phyloP scores from a whole-genome alignment of 805 yeast genomes.

The Myxozyma nipponensis region DNA sequence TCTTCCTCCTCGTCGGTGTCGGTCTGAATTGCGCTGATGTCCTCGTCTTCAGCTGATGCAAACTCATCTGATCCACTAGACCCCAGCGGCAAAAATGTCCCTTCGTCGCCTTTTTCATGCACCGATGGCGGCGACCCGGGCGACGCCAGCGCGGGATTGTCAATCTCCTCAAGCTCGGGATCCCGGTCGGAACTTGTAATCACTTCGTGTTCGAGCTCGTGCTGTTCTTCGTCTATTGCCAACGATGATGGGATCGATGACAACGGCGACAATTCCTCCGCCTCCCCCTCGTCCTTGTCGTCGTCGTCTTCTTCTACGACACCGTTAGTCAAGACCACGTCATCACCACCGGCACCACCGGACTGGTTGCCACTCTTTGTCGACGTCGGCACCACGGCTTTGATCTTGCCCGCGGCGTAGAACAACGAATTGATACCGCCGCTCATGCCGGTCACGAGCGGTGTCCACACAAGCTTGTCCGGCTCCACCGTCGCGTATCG shows the following conservation, averaged over 20 bases:
- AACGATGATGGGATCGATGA: too few species aligned
- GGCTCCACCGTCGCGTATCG: constrained; percentile 51
- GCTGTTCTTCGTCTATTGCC: too few species aligned
- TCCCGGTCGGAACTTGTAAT: too few species aligned
- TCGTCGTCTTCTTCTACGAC: background rate
- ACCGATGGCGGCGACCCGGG: background rate
- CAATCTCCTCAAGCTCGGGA: too few species aligned
- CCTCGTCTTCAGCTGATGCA: too few species aligned
- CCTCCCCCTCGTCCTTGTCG: background rate
- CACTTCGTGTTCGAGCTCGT: too few species aligned
- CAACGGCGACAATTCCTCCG: too few species aligned
- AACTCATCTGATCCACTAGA: background rate
- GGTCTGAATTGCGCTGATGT: background rate
- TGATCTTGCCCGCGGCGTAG: constrained; percentile 8
- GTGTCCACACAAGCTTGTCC: constrained; percentile 67
- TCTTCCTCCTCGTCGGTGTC: background rate
- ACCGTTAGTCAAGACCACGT: background rate
- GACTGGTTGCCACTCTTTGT: background rate
- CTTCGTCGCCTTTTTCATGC: background rate
- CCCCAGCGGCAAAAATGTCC: background rate
- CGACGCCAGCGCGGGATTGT: too few species aligned
- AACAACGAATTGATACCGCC: constrained; percentile 55
- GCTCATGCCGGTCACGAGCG: constrained; percentile 77
- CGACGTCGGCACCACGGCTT: constrained; percentile 7
- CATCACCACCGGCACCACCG: background rate